phyloP scores from a whole-genome alignment of 2,329 filamentous ascomycete species.

The Pseudomassariella vexata region DNA sequence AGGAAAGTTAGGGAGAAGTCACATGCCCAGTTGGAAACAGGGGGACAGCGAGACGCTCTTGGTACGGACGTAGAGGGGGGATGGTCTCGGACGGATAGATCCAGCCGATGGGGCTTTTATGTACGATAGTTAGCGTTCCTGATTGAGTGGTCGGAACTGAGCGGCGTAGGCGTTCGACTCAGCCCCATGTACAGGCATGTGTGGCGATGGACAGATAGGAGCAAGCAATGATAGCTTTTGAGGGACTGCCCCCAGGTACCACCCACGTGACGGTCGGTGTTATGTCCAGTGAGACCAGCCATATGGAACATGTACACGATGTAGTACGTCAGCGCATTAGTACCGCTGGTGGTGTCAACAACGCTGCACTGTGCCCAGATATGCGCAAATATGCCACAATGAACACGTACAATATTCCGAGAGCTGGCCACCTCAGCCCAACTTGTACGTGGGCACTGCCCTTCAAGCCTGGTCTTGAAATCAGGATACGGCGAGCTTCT shows the following conservation, averaged over 20 bases:
- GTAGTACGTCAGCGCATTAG: too few species aligned
- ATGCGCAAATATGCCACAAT: neutral
- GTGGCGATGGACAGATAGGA: constrained; percentile 40
- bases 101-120: constrained; percentile 11
- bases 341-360: too few species aligned
- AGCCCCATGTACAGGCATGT: constrained; percentile 23
- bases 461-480: constrained; percentile 51
- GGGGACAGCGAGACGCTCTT: constrained; percentile 15
- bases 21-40: constrained; percentile 20
- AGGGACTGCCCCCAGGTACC: constrained; percentile 27
- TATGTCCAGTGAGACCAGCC: constrained; percentile 43
- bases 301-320: constrained; percentile 58
- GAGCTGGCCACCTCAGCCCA: constrained; percentile 27
- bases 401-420: neutral
- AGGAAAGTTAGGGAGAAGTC: constrained; percentile 15
- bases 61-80: constrained; percentile 16
- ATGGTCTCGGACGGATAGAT: constrained; percentile 18
- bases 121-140: too few species aligned
- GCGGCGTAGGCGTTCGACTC: too few species aligned
- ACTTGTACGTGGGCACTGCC: constrained; percentile 53
- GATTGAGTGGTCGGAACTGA: too few species aligned
- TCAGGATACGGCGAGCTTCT: constrained; percentile 44
- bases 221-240: constrained; percentile 44
- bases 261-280: constrained; percentile 36
- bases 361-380: too few species aligned